Evolutionary conservation across 257 asterid genomes (phyloP).

Genomic region (Solanum bulbocastanum): DNA sequence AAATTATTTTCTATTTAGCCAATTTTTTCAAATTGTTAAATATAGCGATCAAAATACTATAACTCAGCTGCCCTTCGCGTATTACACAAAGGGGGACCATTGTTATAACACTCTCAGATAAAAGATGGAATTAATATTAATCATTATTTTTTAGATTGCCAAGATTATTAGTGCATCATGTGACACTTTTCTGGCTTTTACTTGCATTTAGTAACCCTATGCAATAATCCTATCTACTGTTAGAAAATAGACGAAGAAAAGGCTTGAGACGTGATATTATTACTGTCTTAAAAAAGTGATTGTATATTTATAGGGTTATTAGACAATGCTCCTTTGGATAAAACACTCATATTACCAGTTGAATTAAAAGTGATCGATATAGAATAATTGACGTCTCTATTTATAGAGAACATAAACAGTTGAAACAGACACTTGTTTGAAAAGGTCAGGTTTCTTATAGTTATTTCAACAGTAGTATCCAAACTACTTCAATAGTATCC

Average conservation of each 20-base stretch:
- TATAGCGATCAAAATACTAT: no score
- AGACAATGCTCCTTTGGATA: no score
- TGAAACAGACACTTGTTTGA: no score
- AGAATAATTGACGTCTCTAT: no score
- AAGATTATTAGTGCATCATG: not conserved
- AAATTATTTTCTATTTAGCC: not conserved
- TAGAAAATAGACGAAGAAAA: not conserved
- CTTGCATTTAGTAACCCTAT: not conserved
- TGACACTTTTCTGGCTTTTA: not conserved
- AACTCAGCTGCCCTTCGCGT: not conserved
- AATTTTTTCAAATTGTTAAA: not conserved
- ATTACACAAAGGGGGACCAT: not conserved
- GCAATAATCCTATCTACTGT: not conserved
- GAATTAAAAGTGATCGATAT: no score
- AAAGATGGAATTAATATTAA: not conserved
- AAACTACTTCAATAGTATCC: no score
- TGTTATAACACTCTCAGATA: not conserved
- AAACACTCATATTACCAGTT: no score
- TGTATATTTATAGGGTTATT: no score
- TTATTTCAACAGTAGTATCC: not conserved
- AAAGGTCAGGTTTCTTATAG: not conserved
- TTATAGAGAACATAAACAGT: no score
- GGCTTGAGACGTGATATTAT: not conserved
- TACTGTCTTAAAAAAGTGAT: no score
- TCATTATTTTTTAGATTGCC: not conserved